Percentiles rank a stretch among this genome's conserved stretches.
phyloP scores from a whole-genome alignment of 1,284 basidiomycete genomes.

The Testicularia cyperi region DNA sequence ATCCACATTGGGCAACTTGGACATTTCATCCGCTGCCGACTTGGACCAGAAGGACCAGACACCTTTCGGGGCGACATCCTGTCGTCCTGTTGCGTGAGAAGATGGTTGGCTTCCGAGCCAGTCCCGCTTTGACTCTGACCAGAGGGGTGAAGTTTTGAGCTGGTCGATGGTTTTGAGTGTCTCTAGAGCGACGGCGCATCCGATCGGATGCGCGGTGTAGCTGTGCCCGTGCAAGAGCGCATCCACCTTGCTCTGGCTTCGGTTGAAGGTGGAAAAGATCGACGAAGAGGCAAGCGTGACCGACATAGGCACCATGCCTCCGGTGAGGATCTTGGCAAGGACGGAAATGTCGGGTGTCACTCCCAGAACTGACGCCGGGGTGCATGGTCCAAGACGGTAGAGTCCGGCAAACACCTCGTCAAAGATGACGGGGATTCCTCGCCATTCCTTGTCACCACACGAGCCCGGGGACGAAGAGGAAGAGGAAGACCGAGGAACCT shows the following conservation, averaged over 20 bases:
- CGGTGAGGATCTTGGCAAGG: constrained; percentile 91
- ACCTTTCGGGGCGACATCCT: constrained; percentile 5
- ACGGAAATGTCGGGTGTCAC: constrained; percentile 71
- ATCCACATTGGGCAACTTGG: constrained; percentile 67
- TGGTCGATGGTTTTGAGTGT: constrained; percentile 69
- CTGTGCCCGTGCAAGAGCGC: constrained; percentile 92
- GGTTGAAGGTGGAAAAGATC: constrained; percentile 77
- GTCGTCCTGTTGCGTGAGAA: neutral
- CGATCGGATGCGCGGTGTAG: constrained; percentile 67
- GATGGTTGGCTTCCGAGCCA: neutral
- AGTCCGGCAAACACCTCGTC: constrained; percentile 95
- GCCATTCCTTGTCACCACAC: constrained; percentile 64
- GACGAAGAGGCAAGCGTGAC: constrained; percentile 72
- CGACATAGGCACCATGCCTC: constrained; percentile 84
- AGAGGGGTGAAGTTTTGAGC: constrained; percentile 56
- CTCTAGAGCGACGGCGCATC: constrained; percentile 85
- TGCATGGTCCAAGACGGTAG: constrained; percentile 72
- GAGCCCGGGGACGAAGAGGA: constrained; percentile 1
- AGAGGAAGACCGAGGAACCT: constrained; percentile 1
- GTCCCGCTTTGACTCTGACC: neutral
- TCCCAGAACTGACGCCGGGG: constrained; percentile 40
- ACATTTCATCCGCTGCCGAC: constrained; percentile 70
- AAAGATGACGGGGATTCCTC: constrained; percentile 84
- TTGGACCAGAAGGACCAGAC: constrained; percentile 90
- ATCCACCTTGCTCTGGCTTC: constrained; percentile 72